Base-by-base conservation (phyloP, 345 rosid genomes). In the Reutealis trisperma region DNA sequence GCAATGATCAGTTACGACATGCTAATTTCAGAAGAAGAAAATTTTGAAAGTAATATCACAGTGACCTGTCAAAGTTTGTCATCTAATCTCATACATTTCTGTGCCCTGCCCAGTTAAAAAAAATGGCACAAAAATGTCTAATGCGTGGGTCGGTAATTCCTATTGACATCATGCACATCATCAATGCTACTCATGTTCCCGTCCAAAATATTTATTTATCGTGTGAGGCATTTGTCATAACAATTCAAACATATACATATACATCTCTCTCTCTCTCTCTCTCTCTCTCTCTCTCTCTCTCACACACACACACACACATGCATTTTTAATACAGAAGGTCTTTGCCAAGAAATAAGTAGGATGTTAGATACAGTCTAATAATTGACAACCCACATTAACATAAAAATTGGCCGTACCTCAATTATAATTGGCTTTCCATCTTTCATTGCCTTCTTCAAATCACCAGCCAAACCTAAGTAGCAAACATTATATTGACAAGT, bases 371-470 rank as follows among this genome's bases (percentile, higher is more conserved):
- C 75, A 11, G n/a, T 8, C 13, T 59, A 52, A 37, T 15, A 76
- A 67, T 58, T 22, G 16, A 69, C 49, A 13, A 22, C 51, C 69
- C 19, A 30, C 25, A 15, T 63, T 62, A 57, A 45, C 54, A 24
- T 16, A 67, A 71, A 34, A 72, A 70, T 21, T 63, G 68, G 49
- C 8, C 51, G 8, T 85, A 92, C 99, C 97, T 96, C 99, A 51
- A 96, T 94, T 72, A 96, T 96, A 71, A 96, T 89, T 0, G 99
- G 97, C 81, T 96, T 96, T 79, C 99, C 99, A 87, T 96, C 99
- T 91, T 96, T 96, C 97, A 94, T 90, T 83, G 99, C 99, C 85
- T 96, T 96, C 90, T 92, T 96, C 84, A 96, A 78, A 85, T 96
- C 99, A 67, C 98, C 99, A 80, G 93, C 97, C 89, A 96, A 89